Base-by-base conservation (phyloP, 1,284 basidiomycete species). In the Hypsizygus ulmarius region DNA sequence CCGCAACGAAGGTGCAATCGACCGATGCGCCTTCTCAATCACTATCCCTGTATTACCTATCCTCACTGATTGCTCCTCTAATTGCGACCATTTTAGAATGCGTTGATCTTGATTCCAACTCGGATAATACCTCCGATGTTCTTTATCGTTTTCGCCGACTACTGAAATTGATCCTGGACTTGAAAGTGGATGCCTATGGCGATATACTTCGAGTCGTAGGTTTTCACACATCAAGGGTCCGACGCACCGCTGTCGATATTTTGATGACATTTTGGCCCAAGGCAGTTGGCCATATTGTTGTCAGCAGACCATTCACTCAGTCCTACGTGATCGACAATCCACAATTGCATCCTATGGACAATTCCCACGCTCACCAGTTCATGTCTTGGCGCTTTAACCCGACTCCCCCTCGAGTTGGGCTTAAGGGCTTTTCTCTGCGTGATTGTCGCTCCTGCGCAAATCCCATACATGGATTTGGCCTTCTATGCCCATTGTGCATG, bases 191-290 rank as follows among this genome's bases (percentile, higher is more conserved):
- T 59, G 71, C 78, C 0, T 82, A 84, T 54, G 69, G 81, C 19
- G 87, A 91, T 62, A 51, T 89, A 0, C 71, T 93, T 5, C 79
- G 86, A 53, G 74, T 90, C 29, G 68, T 83, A 15, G 87, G 86
- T 2, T 83, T 86, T 59, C 81, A 83, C 44, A 75, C 78, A 0
- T 60, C 75, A 5, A 70, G 63, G 43, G 73, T 81, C n/a, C 71
- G 85, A 33, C 70, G 73, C 41, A 64, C 66, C 15, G 87, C 84
- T 7, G 64, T 84, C 47, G 67, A 70, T 40, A 64, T 87, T 8
- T 66, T 93, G 10, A 63, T 71, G 4, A 77, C 76, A 1, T 77
- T 84, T 53, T 91, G 83, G 81, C 83, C 87, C 0, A 73, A 73
- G 40, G 71, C 80, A 1, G 61, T 84, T 21, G 89, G 90, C 0